phyloP scores from a whole-genome alignment of 176 grass and related monocot species.

The Juncus effusus region DNA sequence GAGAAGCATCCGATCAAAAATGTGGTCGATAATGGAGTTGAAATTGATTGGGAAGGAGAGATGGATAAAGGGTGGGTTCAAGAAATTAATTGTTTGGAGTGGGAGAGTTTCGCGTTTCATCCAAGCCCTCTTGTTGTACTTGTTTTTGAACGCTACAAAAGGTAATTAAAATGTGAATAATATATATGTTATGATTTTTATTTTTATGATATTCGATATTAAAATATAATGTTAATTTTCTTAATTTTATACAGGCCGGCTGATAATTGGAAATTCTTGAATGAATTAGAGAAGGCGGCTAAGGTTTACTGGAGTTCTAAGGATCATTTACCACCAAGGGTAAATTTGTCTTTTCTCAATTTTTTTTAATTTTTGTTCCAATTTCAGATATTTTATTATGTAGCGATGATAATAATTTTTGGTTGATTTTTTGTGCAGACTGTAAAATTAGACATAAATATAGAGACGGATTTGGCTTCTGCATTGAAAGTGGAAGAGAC shows the following conservation, averaged over 20 bases:
- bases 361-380: slow-evolving; percentile 6
- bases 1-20: slow-evolving; percentile 94
- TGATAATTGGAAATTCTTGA: slow-evolving; percentile 82
- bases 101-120: slow-evolving; percentile 91
- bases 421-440: slow-evolving; percentile 54
- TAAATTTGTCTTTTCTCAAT: slow-evolving; percentile 17
- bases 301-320: slow-evolving; percentile 91
- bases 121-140: slow-evolving; percentile 86
- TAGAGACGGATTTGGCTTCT: slow-evolving; percentile 74
- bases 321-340: slow-evolving; percentile 77
- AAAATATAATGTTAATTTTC: slow-evolving; percentile 19
- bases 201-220: not conserved
- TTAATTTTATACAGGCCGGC: slow-evolving; percentile 46
- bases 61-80: slow-evolving; percentile 83
- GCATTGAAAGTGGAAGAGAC: slow-evolving; percentile 76
- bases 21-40: slow-evolving; percentile 73
- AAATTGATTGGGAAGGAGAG: slow-evolving; percentile 92
- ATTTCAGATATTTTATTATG: not conserved
- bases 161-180: slow-evolving; percentile 26
- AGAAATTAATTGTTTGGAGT: slow-evolving; percentile 96
- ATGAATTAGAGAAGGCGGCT: slow-evolving; percentile 85
- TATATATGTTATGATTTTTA: not conserved
- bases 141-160: slow-evolving; percentile 77
- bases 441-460: slow-evolving; percentile 88
- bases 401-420: slow-evolving; percentile 20